Base-by-base conservation (phyloP, 2,329 filamentous ascomycete species). In the Aciculosporium take region DNA sequence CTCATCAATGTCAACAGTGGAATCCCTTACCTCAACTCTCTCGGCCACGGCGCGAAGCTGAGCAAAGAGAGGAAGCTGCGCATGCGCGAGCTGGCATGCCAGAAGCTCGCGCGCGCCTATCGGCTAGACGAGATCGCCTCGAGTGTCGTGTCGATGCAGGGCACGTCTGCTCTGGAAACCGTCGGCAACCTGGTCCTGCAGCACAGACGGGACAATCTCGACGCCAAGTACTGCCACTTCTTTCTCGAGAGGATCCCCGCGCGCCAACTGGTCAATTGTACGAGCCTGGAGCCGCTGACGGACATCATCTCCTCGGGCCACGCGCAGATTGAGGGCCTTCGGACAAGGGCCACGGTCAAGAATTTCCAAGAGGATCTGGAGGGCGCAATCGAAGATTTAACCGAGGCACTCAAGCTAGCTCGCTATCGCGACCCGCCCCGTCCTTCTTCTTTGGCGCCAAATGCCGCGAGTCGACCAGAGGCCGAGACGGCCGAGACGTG, bases 171-270 rank as follows among this genome's bases (percentile, higher is more conserved):
- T 0, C 64, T 93, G 10, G 83, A 91, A 51, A 81, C 85, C 44
- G 80, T 91, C 3, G 84, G 81, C 2, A 69, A 72, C 5, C 66
- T 81, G 46, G 84, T 93, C 25, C 62, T 91, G 46, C 76, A 83
- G 56, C 70, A 83, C 46, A 79, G 74, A 45, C 68, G 75, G n/a
- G 57, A 69, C 39, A 78, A 87, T 53, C 61, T 68, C 33, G 82
- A 91, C 53, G 85, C 84, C 23, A 82, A 81, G 58, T 91, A 91
- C 56, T 85, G 91, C n/a, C 82, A 91, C 56, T 91, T 89, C 63
- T 93, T 93, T 59, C 84, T 89, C 61, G 84, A 93, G 61, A 91
- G 89, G 71, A 88, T 91, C 21, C 81, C 84, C 1, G 82, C 77
- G 31, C 67, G 81, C 32, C 77, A 81, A 56, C 65, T 91, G 56